Conservation (phyloP, 2,329 filamentous ascomycete species). For the Diaporthe ilicicola region DNA sequence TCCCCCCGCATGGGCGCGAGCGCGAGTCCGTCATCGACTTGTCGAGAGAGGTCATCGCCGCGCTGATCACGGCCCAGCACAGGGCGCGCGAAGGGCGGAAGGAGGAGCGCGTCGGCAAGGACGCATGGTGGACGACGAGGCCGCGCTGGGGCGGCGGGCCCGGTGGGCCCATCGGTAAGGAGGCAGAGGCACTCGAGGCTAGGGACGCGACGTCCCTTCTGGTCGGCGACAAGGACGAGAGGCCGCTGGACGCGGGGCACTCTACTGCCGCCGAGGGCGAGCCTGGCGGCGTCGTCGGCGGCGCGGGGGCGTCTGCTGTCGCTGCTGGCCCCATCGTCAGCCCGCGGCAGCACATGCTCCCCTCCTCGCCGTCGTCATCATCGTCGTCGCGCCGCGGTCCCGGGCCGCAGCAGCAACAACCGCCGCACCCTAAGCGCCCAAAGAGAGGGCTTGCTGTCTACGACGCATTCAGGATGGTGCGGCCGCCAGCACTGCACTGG, state of each 20-base stretch:
- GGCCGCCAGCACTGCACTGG: slow-evolving; percentile 66
- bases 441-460: slow-evolving; percentile 67
- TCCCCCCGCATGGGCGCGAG: slow-evolving; percentile 50
- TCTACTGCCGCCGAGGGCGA: not conserved
- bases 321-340: not conserved
- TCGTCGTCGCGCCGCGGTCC: slow-evolving; percentile 35
- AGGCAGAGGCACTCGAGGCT: slow-evolving; percentile 53
- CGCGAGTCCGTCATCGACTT: slow-evolving; percentile 70
- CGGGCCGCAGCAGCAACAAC: slow-evolving; percentile 11
- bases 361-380: not conserved
- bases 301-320: not conserved
- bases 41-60: slow-evolving; percentile 67
- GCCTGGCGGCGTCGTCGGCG: not conserved
- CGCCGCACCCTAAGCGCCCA: slow-evolving; percentile 54
- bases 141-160: slow-evolving; percentile 70
- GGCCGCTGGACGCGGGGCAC: slow-evolving; percentile 28
- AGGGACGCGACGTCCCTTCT: slow-evolving; percentile 46
- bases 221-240: slow-evolving; percentile 56
- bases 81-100: slow-evolving; percentile 64
- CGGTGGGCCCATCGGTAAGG: slow-evolving; percentile 70
- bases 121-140: slow-evolving; percentile 68
- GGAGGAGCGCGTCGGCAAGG: slow-evolving; percentile 66
- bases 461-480: slow-evolving; percentile 70
- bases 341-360: not conserved
- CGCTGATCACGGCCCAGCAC: slow-evolving; percentile 70